Evolutionary conservation across 352 stramenopile genomes (phyloP), one percentile per base, ranked within the genome.

Genomic region (Phytophthora rubi): DNA sequence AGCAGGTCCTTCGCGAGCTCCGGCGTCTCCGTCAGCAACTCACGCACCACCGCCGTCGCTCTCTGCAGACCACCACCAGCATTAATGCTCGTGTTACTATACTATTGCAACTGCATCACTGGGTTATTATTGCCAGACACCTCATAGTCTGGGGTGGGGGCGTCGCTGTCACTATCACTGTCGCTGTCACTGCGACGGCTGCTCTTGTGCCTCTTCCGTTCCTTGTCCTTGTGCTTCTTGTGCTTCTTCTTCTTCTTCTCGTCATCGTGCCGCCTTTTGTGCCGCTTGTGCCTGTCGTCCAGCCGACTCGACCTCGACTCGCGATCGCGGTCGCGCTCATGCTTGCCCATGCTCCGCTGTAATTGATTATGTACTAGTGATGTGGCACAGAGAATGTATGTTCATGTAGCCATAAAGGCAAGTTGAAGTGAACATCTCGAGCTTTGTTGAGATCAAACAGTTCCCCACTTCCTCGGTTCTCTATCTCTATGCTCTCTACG

Each of bases 11-110:
- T 70, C 18, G 77, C 72, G 35, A 96, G 79, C 55, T 82, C 76
- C 3, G 89, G 86, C 61, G 89, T 93, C 65, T 92, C 83, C 6
- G 55, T 62, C 55, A 94, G 73, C 68, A 96, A 64, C 54, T 79
- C 71, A 2, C 78, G 68, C 59, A 93, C 79, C 23, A 89, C 77
- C 4, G 60, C 61, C 44, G 85, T 68, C 26, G 87, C 89, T 57
- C 59, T 56, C 56, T 88, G 37, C 12, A 12, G 26, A 56, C 1
- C 59, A 42, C 6, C 10, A 51, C 26, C 28, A 16, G 18, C 28
- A 28, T 15, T 15, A 26, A 52, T 7, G 0, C 18, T 16, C 4
- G n/a, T 7, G 45, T 28, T 16, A 52, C 2, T 52, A 28, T 52
- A 23, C 4, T 13, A 52, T 30, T n/a, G 18, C 45, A 30, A 52